phyloP scores from a whole-genome alignment of 139 green algal genomes.

The Micromonas pusilla region DNA sequence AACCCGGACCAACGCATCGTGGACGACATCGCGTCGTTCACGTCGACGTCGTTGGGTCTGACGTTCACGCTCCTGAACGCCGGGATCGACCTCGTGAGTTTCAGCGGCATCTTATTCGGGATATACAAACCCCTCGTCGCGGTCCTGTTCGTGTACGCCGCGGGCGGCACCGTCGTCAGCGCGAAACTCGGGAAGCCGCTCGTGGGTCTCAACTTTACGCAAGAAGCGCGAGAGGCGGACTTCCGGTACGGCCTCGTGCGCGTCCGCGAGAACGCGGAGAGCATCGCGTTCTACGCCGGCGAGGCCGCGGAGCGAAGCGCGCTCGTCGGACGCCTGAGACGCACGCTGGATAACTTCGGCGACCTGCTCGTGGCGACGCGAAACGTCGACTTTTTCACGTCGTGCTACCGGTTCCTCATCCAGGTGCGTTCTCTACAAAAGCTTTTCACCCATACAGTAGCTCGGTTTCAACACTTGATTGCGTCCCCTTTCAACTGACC shows the following conservation, averaged over 20 bases:
- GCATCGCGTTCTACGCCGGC: slow-evolving; percentile 87
- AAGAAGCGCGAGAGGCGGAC: slow-evolving; percentile 86
- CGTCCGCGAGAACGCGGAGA: slow-evolving; percentile 90
- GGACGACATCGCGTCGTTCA: slow-evolving; percentile 65
- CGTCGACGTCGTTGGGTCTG: slow-evolving; percentile 73
- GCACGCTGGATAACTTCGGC: slow-evolving; percentile 73
- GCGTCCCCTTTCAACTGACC: no score
- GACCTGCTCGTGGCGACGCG: slow-evolving; percentile 68
- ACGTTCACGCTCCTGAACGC: slow-evolving; percentile 78
- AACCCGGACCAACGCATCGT: slow-evolving; percentile 53
- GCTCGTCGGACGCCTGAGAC: slow-evolving; percentile 38
- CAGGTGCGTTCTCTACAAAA: no score
- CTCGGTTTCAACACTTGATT: no score
- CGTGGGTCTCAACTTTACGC: slow-evolving; percentile 91
- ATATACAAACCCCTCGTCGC: slow-evolving; percentile 97
- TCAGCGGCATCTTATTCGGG: slow-evolving; percentile 89
- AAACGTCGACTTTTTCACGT: slow-evolving; percentile 97
- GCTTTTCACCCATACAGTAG: no score
- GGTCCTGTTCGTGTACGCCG: slow-evolving; percentile 80
- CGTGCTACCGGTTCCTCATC: slow-evolving; percentile 88
- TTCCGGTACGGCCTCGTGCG: slow-evolving; percentile 74
- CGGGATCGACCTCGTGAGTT: slow-evolving; percentile 83
- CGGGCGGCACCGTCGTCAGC: slow-evolving; percentile 79
- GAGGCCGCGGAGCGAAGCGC: slow-evolving; percentile 42
- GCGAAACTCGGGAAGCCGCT: slow-evolving; percentile 60